Evolutionary conservation across 1,284 basidiomycete genomes (phyloP).

Genomic region (Leccinum fallax): DNA sequence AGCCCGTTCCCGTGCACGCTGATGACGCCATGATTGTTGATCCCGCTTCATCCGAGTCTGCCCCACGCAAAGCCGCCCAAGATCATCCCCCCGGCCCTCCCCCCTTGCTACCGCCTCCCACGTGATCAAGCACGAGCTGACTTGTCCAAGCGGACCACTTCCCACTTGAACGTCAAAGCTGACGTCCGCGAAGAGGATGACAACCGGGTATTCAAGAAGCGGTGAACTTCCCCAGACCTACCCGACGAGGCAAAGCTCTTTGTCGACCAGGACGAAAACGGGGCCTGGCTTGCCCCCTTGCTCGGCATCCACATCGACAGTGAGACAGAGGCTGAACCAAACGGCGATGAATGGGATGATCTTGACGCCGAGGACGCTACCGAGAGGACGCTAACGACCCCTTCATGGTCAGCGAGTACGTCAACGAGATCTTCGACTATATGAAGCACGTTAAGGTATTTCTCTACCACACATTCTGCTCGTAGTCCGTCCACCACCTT

Average conservation of each 20-base stretch:
- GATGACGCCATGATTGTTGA: constrained; percentile 68
- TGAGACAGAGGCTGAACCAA: constrained; percentile 59
- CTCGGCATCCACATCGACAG: constrained; percentile 43
- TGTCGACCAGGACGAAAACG: constrained; percentile 30
- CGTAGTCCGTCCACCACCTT: constrained; percentile 3
- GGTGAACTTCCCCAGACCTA: constrained; percentile 68
- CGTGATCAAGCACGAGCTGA: constrained; percentile 34
- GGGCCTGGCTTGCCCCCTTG: constrained; percentile 36
- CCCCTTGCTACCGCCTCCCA: constrained; percentile 11
- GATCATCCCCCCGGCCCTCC: too few species aligned
- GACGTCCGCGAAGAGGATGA: constrained; percentile 48
- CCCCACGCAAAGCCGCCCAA: neutral
- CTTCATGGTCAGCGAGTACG: constrained; percentile 96
- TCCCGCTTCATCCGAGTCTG: constrained; percentile 6
- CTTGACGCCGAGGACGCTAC: constrained; percentile 89
- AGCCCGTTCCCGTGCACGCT: constrained; percentile 27
- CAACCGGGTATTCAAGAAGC: constrained; percentile 65
- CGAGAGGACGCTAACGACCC: constrained; percentile 56
- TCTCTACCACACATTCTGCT: constrained; percentile 6
- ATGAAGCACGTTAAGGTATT: constrained; percentile 74
- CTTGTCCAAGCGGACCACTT: constrained; percentile 29
- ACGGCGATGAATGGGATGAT: constrained; percentile 77
- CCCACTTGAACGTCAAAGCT: constrained; percentile 28
- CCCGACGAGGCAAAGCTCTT: constrained; percentile 52
- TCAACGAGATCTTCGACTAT: constrained; percentile 92